Conservation (phyloP, 495 filamentous ascomycete species). For the Aspergillus incahuasiensis region DNA sequence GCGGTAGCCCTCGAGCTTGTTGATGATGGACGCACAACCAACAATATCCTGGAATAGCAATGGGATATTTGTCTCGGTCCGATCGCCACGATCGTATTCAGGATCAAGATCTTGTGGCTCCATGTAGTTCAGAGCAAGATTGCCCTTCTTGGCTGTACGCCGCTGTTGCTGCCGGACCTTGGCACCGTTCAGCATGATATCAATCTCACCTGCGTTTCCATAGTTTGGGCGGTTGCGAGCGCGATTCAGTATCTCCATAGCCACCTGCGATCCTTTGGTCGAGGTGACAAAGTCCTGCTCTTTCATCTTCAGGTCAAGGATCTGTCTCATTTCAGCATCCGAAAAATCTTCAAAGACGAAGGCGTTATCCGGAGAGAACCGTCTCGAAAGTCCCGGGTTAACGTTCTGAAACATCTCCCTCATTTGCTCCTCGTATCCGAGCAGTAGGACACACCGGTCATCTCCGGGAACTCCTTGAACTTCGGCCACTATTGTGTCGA, state of each 20-base stretch:
- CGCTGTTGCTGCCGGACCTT: conserved; percentile 56
- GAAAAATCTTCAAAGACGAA: conserved; percentile 72
- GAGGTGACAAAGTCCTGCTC: conserved; percentile 42
- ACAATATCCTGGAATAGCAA: conserved; percentile 62
- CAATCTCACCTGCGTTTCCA: conserved; percentile 56
- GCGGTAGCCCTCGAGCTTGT: conserved; percentile 56
- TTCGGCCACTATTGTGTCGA: conserved; percentile 80
- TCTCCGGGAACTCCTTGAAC: conserved; percentile 73
- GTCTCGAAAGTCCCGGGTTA: conserved; percentile 67
- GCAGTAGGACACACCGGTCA: conserved; percentile 70
- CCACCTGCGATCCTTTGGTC: conserved; percentile 31
- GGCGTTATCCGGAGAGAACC: conserved; percentile 60
- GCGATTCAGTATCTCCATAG: conserved; percentile 37
- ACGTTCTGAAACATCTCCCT: conserved; percentile 72
- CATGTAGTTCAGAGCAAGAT: conserved; percentile 34
- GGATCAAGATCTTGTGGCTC: conserved; percentile 65
- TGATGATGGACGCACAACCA: conserved; percentile 59
- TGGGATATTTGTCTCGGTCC: conserved; percentile 46
- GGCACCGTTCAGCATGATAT: conserved; percentile 57
- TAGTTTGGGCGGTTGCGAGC: conserved; percentile 47
- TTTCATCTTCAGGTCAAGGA: conserved; percentile 52
- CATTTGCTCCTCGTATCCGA: conserved; percentile 78
- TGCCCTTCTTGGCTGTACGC: conserved; percentile 12
- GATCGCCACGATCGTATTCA: conserved; percentile 54
- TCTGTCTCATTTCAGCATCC: conserved; percentile 50